phyloP scores from a whole-genome alignment of 225 moss, liverwort and hornwort genomes.

The Physcomitrellopsis africana region DNA sequence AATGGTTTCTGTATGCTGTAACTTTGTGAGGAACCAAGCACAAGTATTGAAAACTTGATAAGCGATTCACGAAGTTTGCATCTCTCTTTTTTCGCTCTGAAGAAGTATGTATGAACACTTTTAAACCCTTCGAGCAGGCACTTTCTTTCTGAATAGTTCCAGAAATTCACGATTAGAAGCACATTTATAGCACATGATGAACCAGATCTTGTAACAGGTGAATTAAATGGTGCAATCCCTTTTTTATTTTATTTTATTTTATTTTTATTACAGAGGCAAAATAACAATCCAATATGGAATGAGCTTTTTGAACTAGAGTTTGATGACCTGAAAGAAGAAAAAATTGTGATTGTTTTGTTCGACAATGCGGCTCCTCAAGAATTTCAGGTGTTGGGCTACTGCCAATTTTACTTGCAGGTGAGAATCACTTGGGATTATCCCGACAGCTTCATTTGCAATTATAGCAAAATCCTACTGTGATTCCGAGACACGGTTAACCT shows the following conservation, averaged over 20 bases:
- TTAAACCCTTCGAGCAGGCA: constrained; percentile 3
- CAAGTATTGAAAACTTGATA: neutral
- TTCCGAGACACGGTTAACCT: constrained; percentile 16
- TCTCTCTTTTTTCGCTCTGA: neutral
- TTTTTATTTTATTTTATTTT: neutral
- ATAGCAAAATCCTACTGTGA: neutral
- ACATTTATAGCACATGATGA: neutral
- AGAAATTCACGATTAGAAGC: neutral
- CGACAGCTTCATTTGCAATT: constrained; percentile 4
- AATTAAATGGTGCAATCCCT: constrained; percentile 8
- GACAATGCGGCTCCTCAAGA: constrained; percentile 76
- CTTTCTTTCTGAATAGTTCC: neutral
- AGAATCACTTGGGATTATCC: constrained; percentile 15
- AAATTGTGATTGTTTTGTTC: constrained; percentile 67
- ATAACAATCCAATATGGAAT: constrained; percentile 84
- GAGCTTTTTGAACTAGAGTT: constrained; percentile 92
- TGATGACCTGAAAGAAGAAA: constrained; percentile 72
- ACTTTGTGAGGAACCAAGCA: constrained; percentile 1
- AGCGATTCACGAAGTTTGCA: constrained; percentile 2
- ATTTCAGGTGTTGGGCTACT: constrained; percentile 78
- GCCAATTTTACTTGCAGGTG: constrained; percentile 77
- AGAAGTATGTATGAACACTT: constrained; percentile 22
- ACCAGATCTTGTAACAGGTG: neutral
- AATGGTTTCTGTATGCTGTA: constrained; percentile 18
- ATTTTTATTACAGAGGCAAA: constrained; percentile 47